Conservation (phyloP, 1,139 yeast genomes). For the Kurtzmaniella quercitrusa region DNA sequence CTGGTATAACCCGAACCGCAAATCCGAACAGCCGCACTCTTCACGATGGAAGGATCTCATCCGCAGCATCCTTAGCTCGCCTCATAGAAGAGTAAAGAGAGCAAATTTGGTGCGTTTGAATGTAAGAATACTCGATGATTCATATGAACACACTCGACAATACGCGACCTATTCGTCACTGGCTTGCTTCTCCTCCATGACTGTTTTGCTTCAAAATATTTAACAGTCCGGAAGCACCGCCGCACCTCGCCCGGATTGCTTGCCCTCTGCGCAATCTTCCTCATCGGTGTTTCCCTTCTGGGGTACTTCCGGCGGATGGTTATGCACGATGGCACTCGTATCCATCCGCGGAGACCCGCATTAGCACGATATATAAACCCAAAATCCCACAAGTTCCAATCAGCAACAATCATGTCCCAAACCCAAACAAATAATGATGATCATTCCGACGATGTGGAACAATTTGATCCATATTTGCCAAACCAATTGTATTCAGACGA, state of each 20-base stretch:
- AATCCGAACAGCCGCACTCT: neutral
- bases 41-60: neutral
- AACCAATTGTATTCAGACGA: constrained; percentile 9
- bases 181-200: too few relatives aligned
- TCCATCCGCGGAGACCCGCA: neutral
- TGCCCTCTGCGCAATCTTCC: neutral
- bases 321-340: neutral
- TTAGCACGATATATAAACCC: neutral
- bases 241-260: neutral
- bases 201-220: too few relatives aligned
- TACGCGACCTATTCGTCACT: too few relatives aligned
- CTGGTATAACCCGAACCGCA: neutral
- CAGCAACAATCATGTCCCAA: neutral
- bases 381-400: too few relatives aligned
- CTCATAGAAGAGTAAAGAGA: too few relatives aligned
- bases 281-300: neutral
- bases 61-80: neutral
- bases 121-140: too few relatives aligned
- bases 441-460: constrained; percentile 2
- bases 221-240: neutral
- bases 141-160: too few relatives aligned
- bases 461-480: constrained; percentile 5
- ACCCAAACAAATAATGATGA: neutral
- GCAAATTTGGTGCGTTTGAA: too few relatives aligned
- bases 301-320: neutral